Evolutionary conservation across 2,329 filamentous ascomycete species (phyloP).

Genomic region (Sporothrix mexicana): DNA sequence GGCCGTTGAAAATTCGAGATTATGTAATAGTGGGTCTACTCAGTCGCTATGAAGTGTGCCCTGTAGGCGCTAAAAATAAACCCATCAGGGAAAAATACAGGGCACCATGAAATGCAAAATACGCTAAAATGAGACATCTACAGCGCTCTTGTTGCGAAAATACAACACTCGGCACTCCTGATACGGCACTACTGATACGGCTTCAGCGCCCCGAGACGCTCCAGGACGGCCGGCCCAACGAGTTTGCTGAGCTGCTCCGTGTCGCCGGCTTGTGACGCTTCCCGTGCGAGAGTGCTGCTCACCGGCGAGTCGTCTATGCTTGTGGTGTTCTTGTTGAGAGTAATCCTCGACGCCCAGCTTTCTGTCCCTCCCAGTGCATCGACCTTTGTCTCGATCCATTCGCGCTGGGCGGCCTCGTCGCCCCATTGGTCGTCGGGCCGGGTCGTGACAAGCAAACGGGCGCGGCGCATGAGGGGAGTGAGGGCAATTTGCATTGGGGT

Average conservation of each 20-base stretch:
- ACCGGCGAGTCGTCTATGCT: slow-evolving; percentile 42
- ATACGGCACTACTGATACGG: slow-evolving; percentile 65
- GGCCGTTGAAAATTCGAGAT: background rate
- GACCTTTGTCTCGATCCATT: slow-evolving; percentile 58
- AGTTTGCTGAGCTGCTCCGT: slow-evolving; percentile 56
- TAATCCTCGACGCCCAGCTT: slow-evolving; percentile 65
- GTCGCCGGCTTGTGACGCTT: slow-evolving; percentile 56
- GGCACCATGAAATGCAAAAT: background rate
- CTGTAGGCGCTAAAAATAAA: background rate
- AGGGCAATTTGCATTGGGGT: slow-evolving; percentile 61
- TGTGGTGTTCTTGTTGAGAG: slow-evolving; percentile 50
- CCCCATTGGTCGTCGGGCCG: slow-evolving; percentile 68
- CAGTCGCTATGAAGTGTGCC: background rate
- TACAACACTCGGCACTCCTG: background rate
- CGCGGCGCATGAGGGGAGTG: slow-evolving; percentile 66
- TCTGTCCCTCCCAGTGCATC: slow-evolving; percentile 51
- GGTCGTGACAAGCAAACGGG: slow-evolving; percentile 68
- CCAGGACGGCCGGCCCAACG: slow-evolving; percentile 62
- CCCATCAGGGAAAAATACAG: background rate
- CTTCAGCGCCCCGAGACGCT: slow-evolving; percentile 61
- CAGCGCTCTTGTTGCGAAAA: background rate
- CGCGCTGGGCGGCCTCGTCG: slow-evolving; percentile 57
- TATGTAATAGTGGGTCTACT: background rate
- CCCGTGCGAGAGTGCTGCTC: slow-evolving; percentile 68
- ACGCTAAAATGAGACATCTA: slow-evolving; percentile 12